Conservation (phyloP, 1,284 basidiomycete species). For the Volvariella volvacea region DNA sequence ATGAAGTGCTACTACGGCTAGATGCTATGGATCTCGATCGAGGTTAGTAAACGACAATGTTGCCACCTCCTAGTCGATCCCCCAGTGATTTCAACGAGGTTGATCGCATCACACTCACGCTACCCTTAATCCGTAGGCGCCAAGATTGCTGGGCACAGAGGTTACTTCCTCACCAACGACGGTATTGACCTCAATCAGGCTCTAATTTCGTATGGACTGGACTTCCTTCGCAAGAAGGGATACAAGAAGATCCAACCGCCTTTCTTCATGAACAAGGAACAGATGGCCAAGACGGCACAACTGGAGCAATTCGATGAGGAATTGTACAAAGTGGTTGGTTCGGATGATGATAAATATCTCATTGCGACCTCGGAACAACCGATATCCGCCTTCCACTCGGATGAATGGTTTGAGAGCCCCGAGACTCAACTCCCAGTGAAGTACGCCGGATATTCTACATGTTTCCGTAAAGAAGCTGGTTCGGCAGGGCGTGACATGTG, state of each 20-base stretch:
- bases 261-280: slow-evolving; percentile 98
- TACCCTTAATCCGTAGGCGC: slow-evolving; percentile 43
- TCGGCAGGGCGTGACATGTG: slow-evolving; percentile 97
- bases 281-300: slow-evolving; percentile 97
- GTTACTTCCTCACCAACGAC: slow-evolving; percentile 94
- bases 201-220: slow-evolving; percentile 90
- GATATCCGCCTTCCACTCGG: slow-evolving; percentile 91
- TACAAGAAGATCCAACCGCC: slow-evolving; percentile 97
- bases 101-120: too few relatives aligned
- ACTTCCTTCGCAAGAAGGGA: slow-evolving; percentile 78
- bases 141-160: slow-evolving; percentile 93
- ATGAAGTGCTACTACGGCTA: slow-evolving; percentile 90
- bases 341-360: slow-evolving; percentile 96
- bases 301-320: slow-evolving; percentile 98
- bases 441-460: slow-evolving; percentile 87
- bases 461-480: slow-evolving; percentile 98
- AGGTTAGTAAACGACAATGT: slow-evolving; percentile 41
- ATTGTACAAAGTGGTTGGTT: slow-evolving; percentile 91
- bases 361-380: slow-evolving; percentile 99
- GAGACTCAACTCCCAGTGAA: slow-evolving; percentile 85
- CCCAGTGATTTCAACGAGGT: not conserved
- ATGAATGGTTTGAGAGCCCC: slow-evolving; percentile 96
- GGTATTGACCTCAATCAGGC: slow-evolving; percentile 98
- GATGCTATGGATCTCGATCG: slow-evolving; percentile 97
- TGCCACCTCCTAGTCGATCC: not conserved